Evolutionary conservation across 2,329 filamentous ascomycete genomes (phyloP).

Genomic region (Myriangium duriaei): DNA sequence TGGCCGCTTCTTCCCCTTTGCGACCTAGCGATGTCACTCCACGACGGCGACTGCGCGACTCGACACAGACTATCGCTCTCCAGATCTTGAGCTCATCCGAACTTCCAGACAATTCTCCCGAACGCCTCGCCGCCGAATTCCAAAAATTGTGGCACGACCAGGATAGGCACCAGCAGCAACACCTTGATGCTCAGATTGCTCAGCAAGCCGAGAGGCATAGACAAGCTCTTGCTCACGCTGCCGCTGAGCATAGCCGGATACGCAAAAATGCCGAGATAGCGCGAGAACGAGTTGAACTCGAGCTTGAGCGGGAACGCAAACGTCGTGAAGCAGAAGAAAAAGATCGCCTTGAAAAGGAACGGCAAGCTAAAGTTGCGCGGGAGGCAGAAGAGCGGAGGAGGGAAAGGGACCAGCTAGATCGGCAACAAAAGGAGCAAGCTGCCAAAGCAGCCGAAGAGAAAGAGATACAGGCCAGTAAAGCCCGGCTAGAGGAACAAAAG

Average conservation of each 20-base stretch:
- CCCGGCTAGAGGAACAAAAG: constrained; percentile 9
- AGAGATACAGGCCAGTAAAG: constrained; percentile 6
- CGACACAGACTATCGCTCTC: background rate
- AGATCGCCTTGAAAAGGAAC: constrained; percentile 28
- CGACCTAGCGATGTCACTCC: background rate
- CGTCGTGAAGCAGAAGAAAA: constrained; percentile 25
- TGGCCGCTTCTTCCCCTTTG: background rate
- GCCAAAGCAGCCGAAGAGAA: constrained; percentile 16
- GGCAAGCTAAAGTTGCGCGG: constrained; percentile 31
- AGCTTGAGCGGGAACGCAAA: constrained; percentile 26
- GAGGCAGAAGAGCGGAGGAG: constrained; percentile 25
- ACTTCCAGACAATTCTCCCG: constrained; percentile 13
- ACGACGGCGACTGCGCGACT: background rate
- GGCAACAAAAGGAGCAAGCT: constrained; percentile 18
- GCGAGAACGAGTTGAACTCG: constrained; percentile 35
- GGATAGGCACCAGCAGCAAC: constrained; percentile 39
- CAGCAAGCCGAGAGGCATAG: constrained; percentile 52
- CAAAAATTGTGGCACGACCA: constrained; percentile 29
- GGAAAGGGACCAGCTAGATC: constrained; percentile 20
- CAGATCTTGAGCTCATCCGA: background rate
- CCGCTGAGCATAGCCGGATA: constrained; percentile 54
- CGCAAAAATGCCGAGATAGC: constrained; percentile 42
- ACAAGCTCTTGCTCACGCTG: constrained; percentile 53
- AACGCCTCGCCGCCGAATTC: constrained; percentile 27
- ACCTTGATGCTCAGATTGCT: constrained; percentile 48